Percentiles rank a stretch among this genome's conserved stretches.
These are phyloP conservation scores for Aspergillus fumigatiaffinis DNA, from an alignment of 2,329 filamentous ascomycete species.

Conservation along the genomic window DNA sequence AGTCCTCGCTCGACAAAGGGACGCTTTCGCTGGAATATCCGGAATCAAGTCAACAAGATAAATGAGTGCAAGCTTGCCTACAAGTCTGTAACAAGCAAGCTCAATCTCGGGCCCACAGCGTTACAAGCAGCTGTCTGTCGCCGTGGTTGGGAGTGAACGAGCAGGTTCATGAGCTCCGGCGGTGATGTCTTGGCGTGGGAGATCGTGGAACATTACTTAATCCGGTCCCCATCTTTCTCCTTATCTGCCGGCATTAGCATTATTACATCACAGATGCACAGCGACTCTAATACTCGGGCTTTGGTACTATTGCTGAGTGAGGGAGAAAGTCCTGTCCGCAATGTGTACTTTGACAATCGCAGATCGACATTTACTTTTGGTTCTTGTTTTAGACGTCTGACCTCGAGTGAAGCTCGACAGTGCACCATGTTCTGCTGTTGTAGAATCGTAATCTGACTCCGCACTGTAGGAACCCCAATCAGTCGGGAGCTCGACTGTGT, in stretches of 20 bases:
- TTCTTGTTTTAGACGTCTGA: background rate
- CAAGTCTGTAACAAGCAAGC: background rate
- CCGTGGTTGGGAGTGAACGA: background rate
- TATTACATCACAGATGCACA: background rate
- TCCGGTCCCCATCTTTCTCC: background rate
- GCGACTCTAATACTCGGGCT: background rate
- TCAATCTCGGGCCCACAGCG: conserved; percentile 2
- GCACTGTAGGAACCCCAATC: background rate
- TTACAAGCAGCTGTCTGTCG: conserved; percentile 2
- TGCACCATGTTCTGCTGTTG: background rate
- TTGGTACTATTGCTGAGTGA: background rate
- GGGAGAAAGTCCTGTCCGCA: too few relatives aligned
- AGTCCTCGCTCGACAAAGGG: background rate
- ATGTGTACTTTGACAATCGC: too few relatives aligned
- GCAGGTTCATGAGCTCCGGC: conserved; percentile 5
- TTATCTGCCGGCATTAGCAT: background rate
- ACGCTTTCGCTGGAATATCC: background rate
- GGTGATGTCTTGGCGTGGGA: conserved; percentile 7
- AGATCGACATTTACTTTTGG: background rate
- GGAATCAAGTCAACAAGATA: background rate
- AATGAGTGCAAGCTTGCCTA: background rate
- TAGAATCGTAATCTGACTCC: background rate
- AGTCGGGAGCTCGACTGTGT: background rate
- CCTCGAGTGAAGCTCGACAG: background rate
- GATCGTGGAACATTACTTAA: conserved; percentile 1